A percentile compares a stretch with the other conserved stretches of the same genome.
phyloP scores from a whole-genome alignment of 2,329 filamentous ascomycete species.

The Fusarium sp. region DNA sequence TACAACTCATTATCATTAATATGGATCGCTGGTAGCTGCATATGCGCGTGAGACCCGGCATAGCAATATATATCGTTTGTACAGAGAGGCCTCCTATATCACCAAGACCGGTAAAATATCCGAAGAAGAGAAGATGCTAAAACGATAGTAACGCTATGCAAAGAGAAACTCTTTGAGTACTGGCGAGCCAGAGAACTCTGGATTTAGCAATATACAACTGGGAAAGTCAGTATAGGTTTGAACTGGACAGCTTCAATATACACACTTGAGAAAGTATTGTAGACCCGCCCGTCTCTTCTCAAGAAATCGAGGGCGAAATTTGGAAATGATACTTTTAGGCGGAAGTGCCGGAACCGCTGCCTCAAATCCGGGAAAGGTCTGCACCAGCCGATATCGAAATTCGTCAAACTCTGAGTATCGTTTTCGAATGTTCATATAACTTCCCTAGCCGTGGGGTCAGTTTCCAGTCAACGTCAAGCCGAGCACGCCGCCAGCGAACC shows the following conservation, averaged over 20 bases:
- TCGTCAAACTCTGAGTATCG: conserved; percentile 96
- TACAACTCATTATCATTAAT: conserved; percentile 49
- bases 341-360: conserved; percentile 90
- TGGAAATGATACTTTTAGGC: conserved; percentile 90
- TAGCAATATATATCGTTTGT: conserved; percentile 40
- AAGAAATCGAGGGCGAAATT: conserved; percentile 86
- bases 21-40: conserved; percentile 29
- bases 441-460: conserved; percentile 60
- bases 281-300: conserved; percentile 85
- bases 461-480: background rate
- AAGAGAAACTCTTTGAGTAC: conserved; percentile 93
- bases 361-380: conserved; percentile 85
- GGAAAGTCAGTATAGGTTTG: conserved; percentile 27
- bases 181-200: conserved; percentile 92
- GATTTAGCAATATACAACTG: conserved; percentile 91
- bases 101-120: conserved; percentile 37
- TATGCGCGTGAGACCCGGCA: conserved; percentile 29
- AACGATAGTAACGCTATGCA: conserved; percentile 55
- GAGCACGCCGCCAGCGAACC: conserved; percentile 13
- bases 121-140: conserved; percentile 36
- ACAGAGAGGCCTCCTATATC: conserved; percentile 38
- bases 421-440: conserved; percentile 72
- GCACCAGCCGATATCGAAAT: conserved; percentile 77
- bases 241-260: background rate
- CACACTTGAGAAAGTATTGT: conserved; percentile 93